phyloP scores from a whole-genome alignment of 768 basidiomycete species.

The Tulasnella sp. region DNA sequence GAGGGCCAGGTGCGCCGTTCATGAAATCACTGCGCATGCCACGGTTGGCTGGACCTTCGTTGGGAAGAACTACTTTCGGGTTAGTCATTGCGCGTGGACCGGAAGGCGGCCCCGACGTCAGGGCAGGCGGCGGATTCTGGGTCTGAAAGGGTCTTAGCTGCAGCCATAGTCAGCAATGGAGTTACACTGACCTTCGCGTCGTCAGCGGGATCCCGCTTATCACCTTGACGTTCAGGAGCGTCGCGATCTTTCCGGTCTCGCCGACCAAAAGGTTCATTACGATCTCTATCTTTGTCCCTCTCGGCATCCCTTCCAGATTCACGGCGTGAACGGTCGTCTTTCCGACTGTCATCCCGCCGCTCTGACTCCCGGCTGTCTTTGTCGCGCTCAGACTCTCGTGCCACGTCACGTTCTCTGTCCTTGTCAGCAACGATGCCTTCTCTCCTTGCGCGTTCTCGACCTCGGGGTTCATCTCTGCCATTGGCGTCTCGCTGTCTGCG shows the following conservation, averaged over 20 bases:
- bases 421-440: no score
- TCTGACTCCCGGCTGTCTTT: slow-evolving; percentile 5
- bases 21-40: background rate
- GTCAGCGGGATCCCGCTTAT: background rate
- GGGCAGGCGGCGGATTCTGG: background rate
- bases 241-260: slow-evolving; percentile 11
- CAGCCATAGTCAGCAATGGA: background rate
- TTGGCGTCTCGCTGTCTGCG: background rate
- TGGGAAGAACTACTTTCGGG: background rate
- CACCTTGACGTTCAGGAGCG: background rate
- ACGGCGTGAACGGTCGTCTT: background rate
- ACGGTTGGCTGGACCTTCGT: no score
- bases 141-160: background rate
- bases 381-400: slow-evolving; percentile 7
- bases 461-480: slow-evolving; percentile 1
- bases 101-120: slow-evolving; percentile 1
- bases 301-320: slow-evolving; percentile 2
- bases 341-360: background rate
- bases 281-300: slow-evolving; percentile 7
- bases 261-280: background rate
- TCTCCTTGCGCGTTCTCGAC: background rate
- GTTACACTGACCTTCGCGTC: background rate
- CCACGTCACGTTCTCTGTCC: background rate
- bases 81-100: slow-evolving; percentile 9
- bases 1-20: background rate